Evolutionary conservation across 192 early-diverging fungal species (phyloP).

Genomic region (Phycomyces blakesleeanus): DNA sequence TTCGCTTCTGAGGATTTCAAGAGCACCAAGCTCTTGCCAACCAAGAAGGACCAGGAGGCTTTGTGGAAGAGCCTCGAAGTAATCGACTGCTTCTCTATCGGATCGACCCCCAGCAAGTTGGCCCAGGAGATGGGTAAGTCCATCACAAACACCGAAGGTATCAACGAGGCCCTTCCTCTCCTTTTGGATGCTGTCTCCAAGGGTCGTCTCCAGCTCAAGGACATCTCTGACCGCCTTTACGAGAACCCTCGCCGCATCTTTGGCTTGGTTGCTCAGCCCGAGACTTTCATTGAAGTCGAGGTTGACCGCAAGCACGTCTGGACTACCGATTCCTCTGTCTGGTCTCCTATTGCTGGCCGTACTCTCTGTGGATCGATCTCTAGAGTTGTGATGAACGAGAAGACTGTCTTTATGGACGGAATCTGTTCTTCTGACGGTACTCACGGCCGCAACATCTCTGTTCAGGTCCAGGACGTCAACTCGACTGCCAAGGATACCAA

Average conservation of each 20-base stretch:
- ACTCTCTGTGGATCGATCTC: constrained; percentile 68
- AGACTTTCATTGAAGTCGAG: constrained; percentile 95
- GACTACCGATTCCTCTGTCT: constrained; percentile 36
- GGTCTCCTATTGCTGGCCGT: constrained; percentile 61
- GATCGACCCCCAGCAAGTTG: constrained; percentile 64
- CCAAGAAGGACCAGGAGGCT: constrained; percentile 57
- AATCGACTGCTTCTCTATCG: constrained; percentile 93
- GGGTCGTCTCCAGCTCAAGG: constrained; percentile 72
- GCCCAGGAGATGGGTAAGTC: constrained; percentile 49
- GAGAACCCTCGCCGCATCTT: constrained; percentile 90
- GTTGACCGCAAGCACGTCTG: constrained; percentile 68
- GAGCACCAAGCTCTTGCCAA: constrained; percentile 41
- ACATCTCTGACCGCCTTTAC: constrained; percentile 72
- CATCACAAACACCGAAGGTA: constrained; percentile 45
- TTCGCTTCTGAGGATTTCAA: constrained; percentile 46
- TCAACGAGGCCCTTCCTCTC: constrained; percentile 71
- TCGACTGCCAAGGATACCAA: background rate
- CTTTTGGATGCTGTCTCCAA: constrained; percentile 81
- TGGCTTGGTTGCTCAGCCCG: constrained; percentile 79
- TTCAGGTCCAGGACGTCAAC: constrained; percentile 17
- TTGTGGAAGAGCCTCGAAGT: constrained; percentile 78
- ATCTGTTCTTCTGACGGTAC: constrained; percentile 36
- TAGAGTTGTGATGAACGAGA: constrained; percentile 86
- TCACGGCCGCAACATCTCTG: constrained; percentile 47
- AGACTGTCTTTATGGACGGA: constrained; percentile 87